Evolutionary conservation across 768 basidiomycete species (phyloP).

Genomic region (Coprinopsis sp.): DNA sequence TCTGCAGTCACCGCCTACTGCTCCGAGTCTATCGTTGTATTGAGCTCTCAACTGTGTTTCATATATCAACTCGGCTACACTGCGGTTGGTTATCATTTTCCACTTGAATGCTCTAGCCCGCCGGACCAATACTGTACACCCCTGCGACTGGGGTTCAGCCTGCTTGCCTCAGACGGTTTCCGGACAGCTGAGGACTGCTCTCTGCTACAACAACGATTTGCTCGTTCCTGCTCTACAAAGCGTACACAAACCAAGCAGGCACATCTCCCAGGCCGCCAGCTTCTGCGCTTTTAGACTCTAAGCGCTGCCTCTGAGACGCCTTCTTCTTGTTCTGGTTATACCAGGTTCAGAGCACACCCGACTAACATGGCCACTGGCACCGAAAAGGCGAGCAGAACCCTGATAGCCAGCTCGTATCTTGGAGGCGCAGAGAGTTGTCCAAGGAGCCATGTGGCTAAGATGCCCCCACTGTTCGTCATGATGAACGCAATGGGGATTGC

Average conservation of each 20-base stretch:
- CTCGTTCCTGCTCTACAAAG: too few relatives aligned
- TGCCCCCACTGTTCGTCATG: slow-evolving; percentile 55
- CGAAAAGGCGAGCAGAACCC: slow-evolving; percentile 36
- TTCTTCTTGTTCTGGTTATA: slow-evolving; percentile 47
- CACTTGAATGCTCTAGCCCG: too few relatives aligned
- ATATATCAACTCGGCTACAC: too few relatives aligned
- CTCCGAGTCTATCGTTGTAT: too few relatives aligned
- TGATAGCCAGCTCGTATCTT: slow-evolving; percentile 44
- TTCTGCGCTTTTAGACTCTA: slow-evolving; percentile 30
- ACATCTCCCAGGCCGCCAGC: slow-evolving; percentile 39
- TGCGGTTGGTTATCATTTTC: too few relatives aligned
- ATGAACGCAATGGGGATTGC: slow-evolving; percentile 55
- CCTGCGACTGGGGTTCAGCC: too few relatives aligned
- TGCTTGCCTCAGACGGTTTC: too few relatives aligned
- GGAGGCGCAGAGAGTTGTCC: slow-evolving; percentile 47
- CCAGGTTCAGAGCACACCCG: slow-evolving; percentile 32
- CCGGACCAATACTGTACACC: too few relatives aligned
- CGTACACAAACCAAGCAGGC: slow-evolving; percentile 54
- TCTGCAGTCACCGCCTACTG: too few relatives aligned
- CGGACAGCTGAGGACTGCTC: too few relatives aligned
- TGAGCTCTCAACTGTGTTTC: too few relatives aligned
- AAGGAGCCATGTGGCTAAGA: slow-evolving; percentile 58
- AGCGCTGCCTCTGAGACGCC: slow-evolving; percentile 27
- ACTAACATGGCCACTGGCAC: slow-evolving; percentile 34
- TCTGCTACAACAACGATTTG: too few relatives aligned